phyloP scores from a whole-genome alignment of 2,329 filamentous ascomycete species.

The Claviceps pusilla region DNA sequence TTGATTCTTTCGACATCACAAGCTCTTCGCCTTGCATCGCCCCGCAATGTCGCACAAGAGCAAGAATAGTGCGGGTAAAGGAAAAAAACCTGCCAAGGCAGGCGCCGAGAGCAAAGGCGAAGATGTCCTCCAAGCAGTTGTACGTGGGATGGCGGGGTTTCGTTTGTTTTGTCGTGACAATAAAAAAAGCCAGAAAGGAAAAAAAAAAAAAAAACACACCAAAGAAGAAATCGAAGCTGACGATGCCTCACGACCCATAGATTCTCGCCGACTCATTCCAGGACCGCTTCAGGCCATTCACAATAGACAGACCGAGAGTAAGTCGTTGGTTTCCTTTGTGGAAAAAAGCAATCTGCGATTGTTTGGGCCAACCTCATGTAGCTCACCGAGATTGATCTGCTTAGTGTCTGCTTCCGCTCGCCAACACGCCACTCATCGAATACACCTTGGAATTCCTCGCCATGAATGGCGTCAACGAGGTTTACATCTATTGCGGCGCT shows the following conservation, averaged over 20 bases:
- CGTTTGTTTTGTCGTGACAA: not conserved
- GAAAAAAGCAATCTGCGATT: not conserved
- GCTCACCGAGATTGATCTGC: not conserved
- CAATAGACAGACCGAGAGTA: constrained; percentile 73
- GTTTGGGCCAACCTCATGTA: not conserved
- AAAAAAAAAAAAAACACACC: not conserved
- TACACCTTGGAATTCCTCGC: constrained; percentile 95
- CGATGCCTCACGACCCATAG: constrained; percentile 25
- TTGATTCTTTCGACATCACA: not conserved
- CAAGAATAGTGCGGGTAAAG: constrained; percentile 28
- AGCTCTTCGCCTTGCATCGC: not conserved
- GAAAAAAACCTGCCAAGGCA: constrained; percentile 37
- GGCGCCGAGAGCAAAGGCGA: constrained; percentile 40
- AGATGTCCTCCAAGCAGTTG: constrained; percentile 42
- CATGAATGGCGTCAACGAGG: constrained; percentile 86
- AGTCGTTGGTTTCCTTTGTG: not conserved
- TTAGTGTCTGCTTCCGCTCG: constrained; percentile 81
- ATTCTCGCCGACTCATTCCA: constrained; percentile 91
- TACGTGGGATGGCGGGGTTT: constrained; percentile 23
- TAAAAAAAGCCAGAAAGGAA: not conserved
- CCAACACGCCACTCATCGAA: constrained; percentile 88
- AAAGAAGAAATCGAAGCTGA: constrained; percentile 8
- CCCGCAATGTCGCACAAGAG: constrained; percentile 31
- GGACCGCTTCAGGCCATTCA: constrained; percentile 79
- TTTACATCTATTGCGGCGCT: constrained; percentile 81